A percentile compares a stretch with the other conserved stretches of the same genome.
Evolutionary conservation across 2,329 filamentous ascomycete genomes (phyloP).

Genomic region (Fusarium sarcochroum): DNA sequence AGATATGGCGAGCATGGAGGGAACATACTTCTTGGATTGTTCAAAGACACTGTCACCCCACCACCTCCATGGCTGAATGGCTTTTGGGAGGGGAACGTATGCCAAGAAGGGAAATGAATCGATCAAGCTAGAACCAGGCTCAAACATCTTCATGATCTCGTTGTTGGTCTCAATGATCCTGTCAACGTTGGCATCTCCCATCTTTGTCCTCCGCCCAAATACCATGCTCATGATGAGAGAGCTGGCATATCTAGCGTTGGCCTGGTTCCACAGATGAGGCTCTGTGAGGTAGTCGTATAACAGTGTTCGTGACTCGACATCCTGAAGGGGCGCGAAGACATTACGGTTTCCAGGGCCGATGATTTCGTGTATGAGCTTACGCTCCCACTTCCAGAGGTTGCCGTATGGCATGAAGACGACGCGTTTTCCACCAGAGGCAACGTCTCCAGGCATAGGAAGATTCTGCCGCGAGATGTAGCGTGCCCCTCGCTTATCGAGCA

Average conservation of each 20-base stretch:
- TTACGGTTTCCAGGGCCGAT: slow-evolving; percentile 13
- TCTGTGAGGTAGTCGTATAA: not conserved
- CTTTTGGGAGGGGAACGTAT: not conserved
- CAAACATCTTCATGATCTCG: too few species aligned
- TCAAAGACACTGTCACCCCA: not conserved
- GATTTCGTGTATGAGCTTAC: slow-evolving; percentile 24
- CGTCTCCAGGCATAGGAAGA: not conserved
- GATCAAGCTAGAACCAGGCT: not conserved
- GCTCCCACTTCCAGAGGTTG: slow-evolving; percentile 14
- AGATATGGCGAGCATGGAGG: not conserved
- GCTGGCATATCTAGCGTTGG: not conserved
- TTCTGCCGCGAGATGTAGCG: not conserved
- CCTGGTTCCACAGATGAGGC: not conserved
- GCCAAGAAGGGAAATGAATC: not conserved
- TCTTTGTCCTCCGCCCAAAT: not conserved
- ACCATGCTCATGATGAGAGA: not conserved
- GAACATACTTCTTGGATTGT: not conserved
- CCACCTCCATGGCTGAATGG: not conserved
- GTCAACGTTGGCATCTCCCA: not conserved
- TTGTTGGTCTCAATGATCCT: not conserved
- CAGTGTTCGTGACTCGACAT: slow-evolving; percentile 24
- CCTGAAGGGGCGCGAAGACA: slow-evolving; percentile 21
- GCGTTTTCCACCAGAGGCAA: not conserved
- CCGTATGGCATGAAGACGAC: slow-evolving; percentile 23
- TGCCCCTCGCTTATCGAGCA: not conserved